Evolutionary conservation across 169 alveolate species (phyloP).

Genomic region (Plasmodium sp.): DNA sequence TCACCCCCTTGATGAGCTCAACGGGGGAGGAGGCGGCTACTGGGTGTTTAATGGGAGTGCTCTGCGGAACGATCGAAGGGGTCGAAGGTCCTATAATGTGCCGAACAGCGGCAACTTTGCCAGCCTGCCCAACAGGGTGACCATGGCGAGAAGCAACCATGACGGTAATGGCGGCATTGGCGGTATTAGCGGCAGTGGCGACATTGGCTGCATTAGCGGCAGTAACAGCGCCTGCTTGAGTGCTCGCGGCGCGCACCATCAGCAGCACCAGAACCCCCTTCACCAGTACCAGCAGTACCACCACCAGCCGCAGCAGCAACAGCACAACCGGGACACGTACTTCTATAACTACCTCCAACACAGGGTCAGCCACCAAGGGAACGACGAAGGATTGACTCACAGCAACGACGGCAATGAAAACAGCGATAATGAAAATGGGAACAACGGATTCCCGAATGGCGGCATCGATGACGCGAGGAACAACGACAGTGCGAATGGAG

Average conservation of each 20-base stretch:
- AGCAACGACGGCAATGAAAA: background rate
- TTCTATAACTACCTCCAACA: conserved; percentile 31
- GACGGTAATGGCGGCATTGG: background rate
- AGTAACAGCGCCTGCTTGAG: background rate
- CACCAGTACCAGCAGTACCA: background rate
- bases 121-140: background rate
- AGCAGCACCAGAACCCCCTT: background rate
- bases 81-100: background rate
- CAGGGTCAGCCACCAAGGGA: background rate
- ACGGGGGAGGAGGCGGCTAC: background rate
- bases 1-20: background rate
- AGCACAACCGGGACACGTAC: conserved; percentile 30
- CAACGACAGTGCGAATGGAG: background rate
- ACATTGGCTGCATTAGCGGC: background rate
- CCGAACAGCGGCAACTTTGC: background rate
- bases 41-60: background rate
- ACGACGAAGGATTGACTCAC: background rate
- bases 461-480: background rate
- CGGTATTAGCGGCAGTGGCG: too few species aligned
- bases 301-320: background rate
- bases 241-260: background rate
- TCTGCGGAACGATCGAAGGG: background rate
- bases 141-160: background rate
- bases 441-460: background rate
- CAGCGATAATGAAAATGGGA: background rate